Evolutionary conservation across 768 basidiomycete species (phyloP).

Genomic region (Kwoniella shandongensis): DNA sequence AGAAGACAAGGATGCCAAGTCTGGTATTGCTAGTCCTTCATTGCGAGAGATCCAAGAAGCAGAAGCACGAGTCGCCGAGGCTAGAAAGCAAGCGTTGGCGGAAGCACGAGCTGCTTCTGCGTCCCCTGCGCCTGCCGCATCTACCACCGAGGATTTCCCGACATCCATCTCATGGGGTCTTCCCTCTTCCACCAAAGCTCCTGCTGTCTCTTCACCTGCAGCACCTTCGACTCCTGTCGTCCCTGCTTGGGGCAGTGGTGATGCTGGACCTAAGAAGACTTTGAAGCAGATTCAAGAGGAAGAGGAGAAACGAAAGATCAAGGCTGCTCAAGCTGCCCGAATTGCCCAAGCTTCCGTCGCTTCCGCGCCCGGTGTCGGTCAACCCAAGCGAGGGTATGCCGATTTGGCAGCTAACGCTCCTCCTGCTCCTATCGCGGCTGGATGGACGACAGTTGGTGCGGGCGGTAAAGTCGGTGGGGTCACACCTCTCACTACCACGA

Average conservation of each 20-base stretch:
- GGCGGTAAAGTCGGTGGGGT: conserved; percentile 57
- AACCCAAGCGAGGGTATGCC: conserved; percentile 69
- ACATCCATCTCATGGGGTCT: conserved; percentile 63
- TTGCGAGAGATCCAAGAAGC: conserved; percentile 94
- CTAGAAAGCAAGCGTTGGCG: conserved; percentile 70
- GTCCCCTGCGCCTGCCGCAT: conserved; percentile 47
- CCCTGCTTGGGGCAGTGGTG: conserved; percentile 68
- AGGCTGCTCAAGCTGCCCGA: conserved; percentile 54
- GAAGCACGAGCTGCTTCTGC: conserved; percentile 61
- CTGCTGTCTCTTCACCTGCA: conserved; percentile 67
- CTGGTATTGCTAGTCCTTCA: conserved; percentile 60
- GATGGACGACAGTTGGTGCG: conserved; percentile 85
- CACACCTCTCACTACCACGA: conserved; percentile 55
- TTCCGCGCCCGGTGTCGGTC: conserved; percentile 49
- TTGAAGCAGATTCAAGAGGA: conserved; percentile 99
- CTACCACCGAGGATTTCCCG: conserved; percentile 20
- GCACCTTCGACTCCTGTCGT: conserved; percentile 53
- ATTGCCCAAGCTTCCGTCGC: conserved; percentile 59
- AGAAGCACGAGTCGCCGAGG: conserved; percentile 75
- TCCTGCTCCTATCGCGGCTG: conserved; percentile 56
- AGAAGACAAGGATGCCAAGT: conserved; percentile 61
- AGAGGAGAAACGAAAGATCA: conserved; percentile 81
- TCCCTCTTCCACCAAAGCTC: conserved; percentile 12
- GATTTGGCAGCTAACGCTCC: conserved; percentile 66
- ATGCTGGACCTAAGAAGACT: conserved; percentile 70